Evolutionary conservation across 768 basidiomycete genomes (phyloP).

Genomic region (Amanita inopinata): DNA sequence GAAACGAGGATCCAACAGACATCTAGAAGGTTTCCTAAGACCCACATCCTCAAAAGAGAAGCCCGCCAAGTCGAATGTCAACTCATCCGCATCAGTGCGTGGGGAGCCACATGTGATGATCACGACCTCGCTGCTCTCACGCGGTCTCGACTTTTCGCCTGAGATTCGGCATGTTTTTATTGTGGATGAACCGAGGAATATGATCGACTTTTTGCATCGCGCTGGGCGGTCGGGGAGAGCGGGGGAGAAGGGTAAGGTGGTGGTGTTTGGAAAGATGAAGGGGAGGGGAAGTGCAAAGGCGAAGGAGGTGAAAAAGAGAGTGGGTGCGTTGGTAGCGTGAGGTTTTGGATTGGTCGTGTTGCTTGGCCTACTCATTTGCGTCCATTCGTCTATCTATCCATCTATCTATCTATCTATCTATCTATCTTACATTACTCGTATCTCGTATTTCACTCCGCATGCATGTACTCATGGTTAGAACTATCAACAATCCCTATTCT

Average conservation of each 20-base stretch:
- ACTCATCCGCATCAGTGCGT: conserved; percentile 3
- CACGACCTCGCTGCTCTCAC: conserved; percentile 84
- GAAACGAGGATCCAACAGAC: conserved; percentile 60
- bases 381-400: no score
- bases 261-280: conserved; percentile 63
- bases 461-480: no score
- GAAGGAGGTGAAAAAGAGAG: conserved; percentile 40
- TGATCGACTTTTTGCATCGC: conserved; percentile 87
- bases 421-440: no score
- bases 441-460: no score
- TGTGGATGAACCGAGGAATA: conserved; percentile 80
- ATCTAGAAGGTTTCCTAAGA: conserved; percentile 67
- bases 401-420: no score
- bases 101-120: conserved; percentile 58
- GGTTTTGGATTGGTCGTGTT: no score
- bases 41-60: conserved; percentile 11
- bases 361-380: no score
- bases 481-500: no score
- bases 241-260: conserved; percentile 58
- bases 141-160: conserved; percentile 83
- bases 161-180: conserved; percentile 76
- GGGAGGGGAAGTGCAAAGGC: conserved; percentile 51
- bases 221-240: conserved; percentile 80
- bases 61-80: conserved; percentile 6
- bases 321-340: conserved; percentile 16